A percentile compares a stretch with the other conserved stretches of the same genome.
phyloP scores from a whole-genome alignment of 2,329 filamentous ascomycete species.

The Apiospora aurea region DNA sequence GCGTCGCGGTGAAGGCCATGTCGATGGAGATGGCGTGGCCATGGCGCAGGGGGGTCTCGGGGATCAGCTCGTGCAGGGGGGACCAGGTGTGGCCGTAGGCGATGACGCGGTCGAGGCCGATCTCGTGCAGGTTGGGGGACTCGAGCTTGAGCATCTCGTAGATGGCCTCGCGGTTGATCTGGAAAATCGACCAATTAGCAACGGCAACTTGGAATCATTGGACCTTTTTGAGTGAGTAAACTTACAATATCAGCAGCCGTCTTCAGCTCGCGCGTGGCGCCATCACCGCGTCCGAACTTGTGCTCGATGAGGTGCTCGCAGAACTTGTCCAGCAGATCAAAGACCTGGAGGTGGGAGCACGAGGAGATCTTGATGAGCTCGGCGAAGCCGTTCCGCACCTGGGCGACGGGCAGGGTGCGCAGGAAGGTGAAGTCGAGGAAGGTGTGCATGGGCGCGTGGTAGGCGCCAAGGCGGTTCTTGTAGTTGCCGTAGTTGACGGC shows the following conservation, averaged over 20 bases:
- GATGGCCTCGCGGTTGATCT: constrained; percentile 73
- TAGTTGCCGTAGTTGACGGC: constrained; percentile 79
- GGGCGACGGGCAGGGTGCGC: constrained; percentile 69
- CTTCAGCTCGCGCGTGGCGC: constrained; percentile 60
- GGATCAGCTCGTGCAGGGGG: constrained; percentile 73
- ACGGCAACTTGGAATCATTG: not conserved
- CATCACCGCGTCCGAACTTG: constrained; percentile 68
- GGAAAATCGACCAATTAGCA: constrained; percentile 29
- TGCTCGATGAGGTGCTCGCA: constrained; percentile 72
- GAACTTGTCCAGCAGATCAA: constrained; percentile 71
- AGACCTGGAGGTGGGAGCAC: constrained; percentile 71
- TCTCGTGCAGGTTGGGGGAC: constrained; percentile 76
- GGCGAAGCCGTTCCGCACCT: constrained; percentile 77
- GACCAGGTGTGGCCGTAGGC: constrained; percentile 80
- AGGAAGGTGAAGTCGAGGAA: constrained; percentile 78
- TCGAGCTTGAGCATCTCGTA: constrained; percentile 77
- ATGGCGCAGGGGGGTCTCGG: constrained; percentile 72
- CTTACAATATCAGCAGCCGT: constrained; percentile 61
- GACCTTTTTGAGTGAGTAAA: too few species aligned
- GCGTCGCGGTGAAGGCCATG: constrained; percentile 77
- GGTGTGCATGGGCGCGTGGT: constrained; percentile 75
- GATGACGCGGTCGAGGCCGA: constrained; percentile 75
- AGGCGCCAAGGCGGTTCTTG: constrained; percentile 77
- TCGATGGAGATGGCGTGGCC: constrained; percentile 79
- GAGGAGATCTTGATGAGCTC: constrained; percentile 80